Conservation (phyloP, 106 monocot genomes). For the Platanthera guangdongensis region DNA sequence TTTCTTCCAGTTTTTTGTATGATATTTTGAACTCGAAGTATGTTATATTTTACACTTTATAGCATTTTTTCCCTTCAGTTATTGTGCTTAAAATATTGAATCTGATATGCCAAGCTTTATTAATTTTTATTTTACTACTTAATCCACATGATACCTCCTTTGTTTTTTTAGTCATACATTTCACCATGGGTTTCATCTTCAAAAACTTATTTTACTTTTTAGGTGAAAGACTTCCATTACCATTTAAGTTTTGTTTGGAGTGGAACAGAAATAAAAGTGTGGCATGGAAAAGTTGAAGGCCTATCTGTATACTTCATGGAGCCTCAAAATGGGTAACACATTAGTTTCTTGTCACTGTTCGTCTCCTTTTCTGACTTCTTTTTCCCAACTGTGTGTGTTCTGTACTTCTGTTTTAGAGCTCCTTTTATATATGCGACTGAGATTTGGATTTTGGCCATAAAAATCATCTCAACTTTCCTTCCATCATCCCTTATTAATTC, state of each 20-base stretch:
- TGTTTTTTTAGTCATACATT: not conserved
- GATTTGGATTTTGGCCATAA: not conserved
- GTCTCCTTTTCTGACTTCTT: not conserved
- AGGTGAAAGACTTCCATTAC: conserved; percentile 73
- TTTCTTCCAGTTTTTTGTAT: not conserved
- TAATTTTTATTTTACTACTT: not conserved
- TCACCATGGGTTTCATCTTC: not conserved
- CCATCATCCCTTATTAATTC: not conserved
- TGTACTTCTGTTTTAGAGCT: not conserved
- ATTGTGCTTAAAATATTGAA: not conserved
- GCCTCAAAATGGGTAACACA: conserved; percentile 90
- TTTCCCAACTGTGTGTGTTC: too few species aligned
- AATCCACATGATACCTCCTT: not conserved
- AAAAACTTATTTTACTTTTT: not conserved
- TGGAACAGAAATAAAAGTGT: conserved; percentile 90
- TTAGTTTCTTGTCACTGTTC: not conserved
- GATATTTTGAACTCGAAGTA: not conserved
- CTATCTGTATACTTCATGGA: conserved; percentile 91
- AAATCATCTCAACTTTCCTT: not conserved
- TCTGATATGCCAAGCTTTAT: not conserved
- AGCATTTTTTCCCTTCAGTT: not conserved
- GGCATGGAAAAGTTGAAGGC: conserved; percentile 89
- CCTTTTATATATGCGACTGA: not conserved
- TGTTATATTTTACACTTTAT: not conserved
- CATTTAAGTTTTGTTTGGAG: conserved; percentile 54